Evolutionary conservation across 306 rosid genomes (phyloP).

Genomic region (Casuarina glauca): DNA sequence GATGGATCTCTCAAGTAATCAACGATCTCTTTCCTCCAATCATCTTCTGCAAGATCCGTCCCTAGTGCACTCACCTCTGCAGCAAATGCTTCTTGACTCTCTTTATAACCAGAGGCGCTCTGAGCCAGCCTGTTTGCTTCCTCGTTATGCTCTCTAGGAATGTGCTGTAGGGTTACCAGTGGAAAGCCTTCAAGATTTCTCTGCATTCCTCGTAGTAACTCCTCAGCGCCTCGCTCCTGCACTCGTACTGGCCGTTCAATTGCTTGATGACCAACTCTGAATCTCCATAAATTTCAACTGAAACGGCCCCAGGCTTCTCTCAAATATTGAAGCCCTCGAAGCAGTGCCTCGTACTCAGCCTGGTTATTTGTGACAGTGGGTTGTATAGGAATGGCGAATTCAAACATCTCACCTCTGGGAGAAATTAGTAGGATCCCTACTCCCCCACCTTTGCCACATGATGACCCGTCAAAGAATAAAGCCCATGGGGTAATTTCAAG

Average conservation of each 20-base stretch:
- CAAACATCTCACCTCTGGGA: no score
- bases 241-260: neutral
- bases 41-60: no score
- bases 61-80: no score
- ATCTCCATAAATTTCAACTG: neutral
- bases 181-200: no score
- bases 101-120: neutral
- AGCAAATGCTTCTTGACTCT: no score
- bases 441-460: neutral
- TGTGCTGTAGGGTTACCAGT: no score
- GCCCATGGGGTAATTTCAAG: fast-evolving
- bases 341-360: neutral
- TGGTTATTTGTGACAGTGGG: neutral
- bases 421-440: no score
- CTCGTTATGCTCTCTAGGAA: neutral
- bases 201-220: neutral
- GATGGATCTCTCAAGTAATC: no score
- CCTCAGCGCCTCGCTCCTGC: neutral
- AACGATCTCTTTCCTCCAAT: neutral
- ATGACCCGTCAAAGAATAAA: neutral
- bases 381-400: no score
- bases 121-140: neutral
- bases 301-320: neutral
- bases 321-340: neutral
- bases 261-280: neutral